phyloP scores from a whole-genome alignment of 2,329 filamentous ascomycete genomes.

The Lasiodiplodia hormozganensis region DNA sequence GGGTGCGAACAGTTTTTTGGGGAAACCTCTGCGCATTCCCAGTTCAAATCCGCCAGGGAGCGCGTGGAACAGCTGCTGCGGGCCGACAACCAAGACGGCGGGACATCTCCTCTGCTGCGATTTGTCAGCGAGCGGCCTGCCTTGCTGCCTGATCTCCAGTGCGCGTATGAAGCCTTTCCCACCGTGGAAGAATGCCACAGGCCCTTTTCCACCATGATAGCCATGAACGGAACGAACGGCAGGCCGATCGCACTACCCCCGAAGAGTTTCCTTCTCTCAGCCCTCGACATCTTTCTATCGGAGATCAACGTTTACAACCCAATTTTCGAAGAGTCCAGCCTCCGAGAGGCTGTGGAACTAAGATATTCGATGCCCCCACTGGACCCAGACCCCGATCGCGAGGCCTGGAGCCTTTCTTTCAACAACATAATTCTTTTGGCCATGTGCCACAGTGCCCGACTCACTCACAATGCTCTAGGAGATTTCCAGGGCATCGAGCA shows the following conservation, averaged over 20 bases:
- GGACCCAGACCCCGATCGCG: background rate
- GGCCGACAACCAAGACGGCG: background rate
- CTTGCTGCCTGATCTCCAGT: background rate
- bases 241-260: background rate
- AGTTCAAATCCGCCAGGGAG: background rate
- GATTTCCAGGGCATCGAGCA: conserved; percentile 14
- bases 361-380: background rate
- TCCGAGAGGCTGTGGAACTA: conserved; percentile 2
- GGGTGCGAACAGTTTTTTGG: conserved; percentile 15
- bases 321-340: conserved; percentile 2
- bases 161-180: background rate
- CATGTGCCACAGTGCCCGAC: conserved; percentile 1
- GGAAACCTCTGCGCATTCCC: background rate
- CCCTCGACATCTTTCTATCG: background rate
- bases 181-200: conserved; percentile 1
- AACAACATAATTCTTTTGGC: conserved; percentile 10
- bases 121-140: background rate
- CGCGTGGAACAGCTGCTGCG: background rate
- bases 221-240: background rate
- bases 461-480: background rate
- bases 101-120: background rate
- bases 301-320: conserved; percentile 9
- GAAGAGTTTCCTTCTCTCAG: conserved; percentile 1
- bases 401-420: conserved; percentile 8
- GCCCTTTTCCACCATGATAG: background rate